phyloP scores from a whole-genome alignment of 192 early-diverging fungal genomes.

The Linnemannia hyalina region DNA sequence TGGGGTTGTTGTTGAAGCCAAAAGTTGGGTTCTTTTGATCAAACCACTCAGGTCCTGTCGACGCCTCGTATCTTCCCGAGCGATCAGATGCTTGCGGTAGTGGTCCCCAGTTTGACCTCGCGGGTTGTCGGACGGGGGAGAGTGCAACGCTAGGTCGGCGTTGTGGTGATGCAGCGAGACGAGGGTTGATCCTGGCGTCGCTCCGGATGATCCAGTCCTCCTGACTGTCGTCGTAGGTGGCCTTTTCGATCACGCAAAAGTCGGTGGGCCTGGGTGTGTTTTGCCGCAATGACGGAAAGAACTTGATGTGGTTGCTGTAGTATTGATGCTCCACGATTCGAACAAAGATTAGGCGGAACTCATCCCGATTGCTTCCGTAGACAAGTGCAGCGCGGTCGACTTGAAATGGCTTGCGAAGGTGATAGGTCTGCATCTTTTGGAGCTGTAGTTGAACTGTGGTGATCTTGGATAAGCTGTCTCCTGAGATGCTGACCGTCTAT shows the following conservation, averaged over 20 bases:
- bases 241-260: slow-evolving; percentile 31
- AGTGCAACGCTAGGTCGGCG: neutral
- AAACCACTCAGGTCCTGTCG: slow-evolving; percentile 5
- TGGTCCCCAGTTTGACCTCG: neutral
- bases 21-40: slow-evolving; percentile 22
- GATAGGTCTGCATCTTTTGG: slow-evolving; percentile 27
- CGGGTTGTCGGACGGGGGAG: neutral
- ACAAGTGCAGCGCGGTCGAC: slow-evolving; percentile 18
- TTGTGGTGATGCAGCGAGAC: neutral
- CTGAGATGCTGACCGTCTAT: slow-evolving; percentile 22
- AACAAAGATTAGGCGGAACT: slow-evolving; percentile 27
- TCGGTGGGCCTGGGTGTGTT: neutral
- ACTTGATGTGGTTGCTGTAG: slow-evolving; percentile 13
- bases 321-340: slow-evolving; percentile 23
- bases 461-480: slow-evolving; percentile 9
- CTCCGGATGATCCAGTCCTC: slow-evolving; percentile 4
- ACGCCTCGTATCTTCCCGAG: too few relatives aligned
- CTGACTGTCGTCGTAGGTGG: slow-evolving; percentile 12
- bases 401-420: slow-evolving; percentile 17
- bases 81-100: neutral
- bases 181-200: neutral
- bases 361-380: slow-evolving; percentile 35
- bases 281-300: slow-evolving; percentile 17
- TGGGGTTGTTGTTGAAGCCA: slow-evolving; percentile 5
- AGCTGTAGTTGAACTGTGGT: slow-evolving; percentile 1